phyloP scores from a whole-genome alignment of 2,329 filamentous ascomycete genomes.

The Aspergillus nomiae region DNA sequence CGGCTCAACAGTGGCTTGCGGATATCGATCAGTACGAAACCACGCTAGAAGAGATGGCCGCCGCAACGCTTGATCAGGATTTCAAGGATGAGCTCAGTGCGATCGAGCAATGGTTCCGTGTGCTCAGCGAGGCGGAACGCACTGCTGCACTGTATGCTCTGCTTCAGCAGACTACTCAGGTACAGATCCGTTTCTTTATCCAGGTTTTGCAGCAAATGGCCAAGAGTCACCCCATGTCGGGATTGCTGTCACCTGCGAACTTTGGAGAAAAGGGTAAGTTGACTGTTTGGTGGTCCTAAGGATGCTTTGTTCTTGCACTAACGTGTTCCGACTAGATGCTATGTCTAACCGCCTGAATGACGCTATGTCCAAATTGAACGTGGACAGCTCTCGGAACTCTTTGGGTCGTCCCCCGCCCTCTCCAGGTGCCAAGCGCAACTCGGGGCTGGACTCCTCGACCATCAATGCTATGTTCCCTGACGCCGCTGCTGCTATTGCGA shows the following conservation, averaged over 20 bases:
- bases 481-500: slow-evolving; percentile 95
- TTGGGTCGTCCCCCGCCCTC: slow-evolving; percentile 78
- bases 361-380: slow-evolving; percentile 92
- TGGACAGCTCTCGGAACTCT: slow-evolving; percentile 84
- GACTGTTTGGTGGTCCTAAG: not conserved
- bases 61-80: slow-evolving; percentile 96
- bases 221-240: slow-evolving; percentile 95
- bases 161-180: slow-evolving; percentile 96
- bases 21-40: slow-evolving; percentile 99
- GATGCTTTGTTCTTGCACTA: slow-evolving; percentile 12
- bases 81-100: slow-evolving; percentile 99
- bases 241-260: slow-evolving; percentile 88
- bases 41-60: slow-evolving; percentile 98
- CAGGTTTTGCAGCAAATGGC: slow-evolving; percentile 99
- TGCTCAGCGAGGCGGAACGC: slow-evolving; percentile 92
- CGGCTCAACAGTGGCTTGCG: slow-evolving; percentile 97
- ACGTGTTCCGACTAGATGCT: slow-evolving; percentile 63
- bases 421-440: slow-evolving; percentile 83
- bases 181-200: slow-evolving; percentile 98
- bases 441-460: slow-evolving; percentile 86
- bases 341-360: slow-evolving; percentile 96
- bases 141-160: slow-evolving; percentile 94
- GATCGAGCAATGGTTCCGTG: slow-evolving; percentile 99
- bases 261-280: slow-evolving; percentile 85
- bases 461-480: slow-evolving; percentile 99